Base-by-base conservation (phyloP, 148 eudicot genomes). In the Beta vulgaris region DNA sequence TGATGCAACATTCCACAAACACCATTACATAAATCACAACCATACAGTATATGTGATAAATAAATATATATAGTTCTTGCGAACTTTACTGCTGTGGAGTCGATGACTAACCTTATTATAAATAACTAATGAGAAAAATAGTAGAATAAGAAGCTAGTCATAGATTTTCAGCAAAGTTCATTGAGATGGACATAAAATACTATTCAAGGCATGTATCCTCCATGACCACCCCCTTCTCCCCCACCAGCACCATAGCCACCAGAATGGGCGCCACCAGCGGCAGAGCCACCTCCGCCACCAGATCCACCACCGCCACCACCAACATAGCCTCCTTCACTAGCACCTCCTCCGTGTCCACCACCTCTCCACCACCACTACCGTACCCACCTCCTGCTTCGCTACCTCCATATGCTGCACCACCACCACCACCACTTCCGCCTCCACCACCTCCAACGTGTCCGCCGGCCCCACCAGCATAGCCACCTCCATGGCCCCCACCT, bases 301-400 rank as follows among this genome's bases (percentile, higher is more conserved):
- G 74, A 68, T 2, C 85, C 82, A 32, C 85, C 79, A 34, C 85
- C 85, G 6, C 71, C 83, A 19, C 85, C 83, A 6, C 28, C 77
- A 6, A 70, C 83, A 8, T 59, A 58, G 1, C 73, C 77, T 6
- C 79, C 82, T 63, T 67, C 79, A 0, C 11, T 79, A 18, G 5
- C 73, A 64, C 77, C 83, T 40, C 69, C 74, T 54, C 83, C n/a
- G n/a, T n/a, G n/a, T n/a, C n/a, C n/a, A n/a, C n/a, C n/a, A n/a
- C n/a, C 77, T 26, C 36, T 12, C 81, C 81, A 3, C 72, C 79
- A 34, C 79, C 86, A 51, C 74, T 44, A 9, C 86, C 86, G 58
- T 72, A 43, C 1, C 81, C 82, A 35, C 58, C 80, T 1, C 53
- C 83, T 18, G 70, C 69, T 14, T 37, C 81, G 12, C 72, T 76